Base-by-base conservation (phyloP, 116 monocot genomes). In the Iris pallida region DNA sequence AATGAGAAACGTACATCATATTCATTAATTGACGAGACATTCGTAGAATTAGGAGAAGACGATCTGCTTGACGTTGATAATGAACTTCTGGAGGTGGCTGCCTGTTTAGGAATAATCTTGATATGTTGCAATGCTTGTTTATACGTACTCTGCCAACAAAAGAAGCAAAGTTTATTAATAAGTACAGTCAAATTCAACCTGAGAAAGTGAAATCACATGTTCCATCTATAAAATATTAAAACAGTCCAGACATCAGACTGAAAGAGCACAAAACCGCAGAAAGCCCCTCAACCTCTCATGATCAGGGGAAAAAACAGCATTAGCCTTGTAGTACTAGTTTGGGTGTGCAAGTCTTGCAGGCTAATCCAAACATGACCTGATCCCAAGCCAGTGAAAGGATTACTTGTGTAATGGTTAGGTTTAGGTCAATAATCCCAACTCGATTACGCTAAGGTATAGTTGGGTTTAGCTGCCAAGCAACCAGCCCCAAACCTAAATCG, bases 41-140 rank as follows among this genome's bases (percentile, higher is more conserved):
- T 85, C 41, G 77, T 59, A 76, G 88, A 88, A 88, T 81, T 93
- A 69, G 93, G 98, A 61, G 98, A 99, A 47, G 90, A 92, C 14
- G 85, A 90, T 71, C 85, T 84, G 51, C 78, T 86, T 63, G 86
- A 79, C 30, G 85, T 16, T 19, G 92, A 87, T 17, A 90, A 73
- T 45, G 90, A 80, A 83, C 76, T 85, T 81, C 86, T 93, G 48
- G 78, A 68, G 73, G 61, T 73, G 60, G 72, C 61, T 62, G 56
- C 67, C 80, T 87, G 93, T 66, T 80, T 93, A 8, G 93, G 85
- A 75, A 90, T 83, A 63, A 71, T 81, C 80, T 88, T 99, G 66
- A 80, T 86, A 19, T 78, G 79, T 55, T 88, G 90, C 82, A 93
- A 73, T 79, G 90, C 90, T 84, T 88, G 93, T 64, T 93, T 99